Base-by-base conservation (phyloP, 371 early-diverging fungal genomes). In the Mortierella sp. region DNA sequence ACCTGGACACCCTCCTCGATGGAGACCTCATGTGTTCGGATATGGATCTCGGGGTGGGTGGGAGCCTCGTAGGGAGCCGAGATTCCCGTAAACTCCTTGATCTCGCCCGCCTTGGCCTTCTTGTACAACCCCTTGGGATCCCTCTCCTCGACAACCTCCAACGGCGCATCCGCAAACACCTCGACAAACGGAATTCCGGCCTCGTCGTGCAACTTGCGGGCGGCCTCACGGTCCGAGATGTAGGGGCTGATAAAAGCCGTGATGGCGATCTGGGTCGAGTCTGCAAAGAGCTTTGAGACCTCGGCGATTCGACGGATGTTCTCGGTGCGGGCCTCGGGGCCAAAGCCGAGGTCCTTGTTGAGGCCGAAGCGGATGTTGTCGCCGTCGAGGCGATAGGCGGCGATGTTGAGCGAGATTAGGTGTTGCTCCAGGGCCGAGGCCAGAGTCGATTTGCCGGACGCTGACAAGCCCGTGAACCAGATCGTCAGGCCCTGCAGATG, bases 91-190 rank as follows among this genome's bases (percentile, higher is more conserved):
- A 97, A 97, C 79, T 96, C 93, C 86, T 96, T 96, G 85, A 98
- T 96, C 85, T 94, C 92, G 29, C 97, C 98, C 43, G 93, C 93
- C 84, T 95, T 93, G 29, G 98, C 98, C 89, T 96, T 97, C 89
- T 96, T 95, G 91, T 98, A 98, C 43, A 98, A 89, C 5, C 98
- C 98, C 89, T 98, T 98, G 55, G 98, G 98, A 85, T 98, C 98
- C 45, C 98, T 92, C 75, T 92, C 85, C 86, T 98, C 97, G 44
- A 95, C 97, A 34, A 97, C 95, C 39, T 91, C 91, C 40, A 97
- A 80, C 19, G 97, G 96, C 31, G 94, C 95, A 86, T 97, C 97
- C 16, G 95, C 95, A 88, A 78, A 96, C 29, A 97, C 92, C 86
- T 96, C 96, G 68, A 96, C 79, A 77, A 96, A 96, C 5, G 94